Evolutionary conservation across 2,329 filamentous ascomycete species (phyloP).

Genomic region (Emmonsia crescens): DNA sequence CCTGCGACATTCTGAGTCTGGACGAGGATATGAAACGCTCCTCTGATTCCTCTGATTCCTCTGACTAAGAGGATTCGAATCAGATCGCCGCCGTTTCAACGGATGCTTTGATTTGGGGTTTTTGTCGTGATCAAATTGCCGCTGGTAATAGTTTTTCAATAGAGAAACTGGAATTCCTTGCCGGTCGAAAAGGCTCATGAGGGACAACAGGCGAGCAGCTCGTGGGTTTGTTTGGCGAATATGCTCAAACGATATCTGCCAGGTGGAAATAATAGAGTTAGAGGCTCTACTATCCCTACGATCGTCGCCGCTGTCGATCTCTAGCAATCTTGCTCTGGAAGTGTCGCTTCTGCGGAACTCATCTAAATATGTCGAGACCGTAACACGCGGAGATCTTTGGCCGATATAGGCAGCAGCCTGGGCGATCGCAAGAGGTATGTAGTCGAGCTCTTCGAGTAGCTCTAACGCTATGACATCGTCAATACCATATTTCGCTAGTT

Average conservation of each 20-base stretch:
- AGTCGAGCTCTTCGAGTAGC: too few species aligned
- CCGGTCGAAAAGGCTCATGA: constrained; percentile 22
- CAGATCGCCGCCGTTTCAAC: too few species aligned
- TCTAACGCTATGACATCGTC: too few species aligned
- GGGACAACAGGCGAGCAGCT: constrained; percentile 18
- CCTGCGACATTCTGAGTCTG: too few species aligned
- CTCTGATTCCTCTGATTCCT: too few species aligned
- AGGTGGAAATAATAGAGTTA: constrained; percentile 28
- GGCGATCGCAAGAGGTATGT: constrained; percentile 20
- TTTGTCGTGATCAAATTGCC: too few species aligned
- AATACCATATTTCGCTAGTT: too few species aligned
- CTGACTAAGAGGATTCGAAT: too few species aligned
- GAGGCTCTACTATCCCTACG: constrained; percentile 14
- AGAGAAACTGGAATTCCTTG: constrained; percentile 21
- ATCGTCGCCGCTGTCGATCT: too few species aligned
- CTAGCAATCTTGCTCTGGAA: constrained; percentile 16
- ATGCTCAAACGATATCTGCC: constrained; percentile 25
- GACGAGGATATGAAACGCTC: too few species aligned
- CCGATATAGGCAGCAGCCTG: constrained; percentile 22
- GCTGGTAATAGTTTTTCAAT: constrained; percentile 7
- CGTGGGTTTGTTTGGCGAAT: constrained; percentile 13
- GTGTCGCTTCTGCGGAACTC: constrained; percentile 16
- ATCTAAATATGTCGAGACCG: constrained; percentile 14
- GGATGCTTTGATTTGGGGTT: too few species aligned
- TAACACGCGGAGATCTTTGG: constrained; percentile 9